Conservation (phyloP, 805 yeast genomes). For the Sugiyamaella smithiae region DNA sequence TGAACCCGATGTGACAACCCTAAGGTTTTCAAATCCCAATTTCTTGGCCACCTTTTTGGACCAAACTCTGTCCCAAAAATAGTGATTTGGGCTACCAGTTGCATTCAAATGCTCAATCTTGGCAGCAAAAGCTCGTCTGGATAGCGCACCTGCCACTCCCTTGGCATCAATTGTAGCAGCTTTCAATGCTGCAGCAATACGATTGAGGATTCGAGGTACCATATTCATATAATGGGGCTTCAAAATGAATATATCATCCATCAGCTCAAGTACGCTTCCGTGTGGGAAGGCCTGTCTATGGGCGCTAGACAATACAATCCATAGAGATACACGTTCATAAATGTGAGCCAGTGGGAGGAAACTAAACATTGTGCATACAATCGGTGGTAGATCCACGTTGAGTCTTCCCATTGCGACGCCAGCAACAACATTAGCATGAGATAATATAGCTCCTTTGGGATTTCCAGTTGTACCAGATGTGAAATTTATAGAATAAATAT, state of each 20-base stretch:
- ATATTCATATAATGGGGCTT: constrained; percentile 54
- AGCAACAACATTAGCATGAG: constrained; percentile 52
- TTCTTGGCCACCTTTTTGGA: constrained; percentile 44
- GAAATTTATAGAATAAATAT: constrained; percentile 60
- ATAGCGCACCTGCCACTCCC: constrained; percentile 43
- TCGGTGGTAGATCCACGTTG: constrained; percentile 35
- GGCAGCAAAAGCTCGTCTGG: constrained; percentile 43
- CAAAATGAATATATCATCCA: constrained; percentile 55
- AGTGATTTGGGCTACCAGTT: constrained; percentile 40
- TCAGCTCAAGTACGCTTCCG: constrained; percentile 49
- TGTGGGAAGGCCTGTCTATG: constrained; percentile 54
- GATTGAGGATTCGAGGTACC: constrained; percentile 64
- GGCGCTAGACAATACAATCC: constrained; percentile 47
- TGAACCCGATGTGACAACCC: constrained; percentile 51
- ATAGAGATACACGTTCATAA: constrained; percentile 50
- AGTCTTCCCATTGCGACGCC: constrained; percentile 40
- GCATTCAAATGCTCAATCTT: constrained; percentile 36
- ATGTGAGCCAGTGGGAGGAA: constrained; percentile 60
- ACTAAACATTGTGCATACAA: constrained; percentile 27
- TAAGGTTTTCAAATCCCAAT: constrained; percentile 48
- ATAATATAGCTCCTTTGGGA: constrained; percentile 66
- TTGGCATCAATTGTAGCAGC: constrained; percentile 44
- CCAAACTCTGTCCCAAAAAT: constrained; percentile 38
- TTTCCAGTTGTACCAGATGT: constrained; percentile 76
- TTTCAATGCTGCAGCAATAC: constrained; percentile 60